A percentile compares a stretch with the other conserved stretches of the same genome.
Evolutionary conservation across 768 basidiomycete genomes (phyloP).

Genomic region (Suillus americanus): DNA sequence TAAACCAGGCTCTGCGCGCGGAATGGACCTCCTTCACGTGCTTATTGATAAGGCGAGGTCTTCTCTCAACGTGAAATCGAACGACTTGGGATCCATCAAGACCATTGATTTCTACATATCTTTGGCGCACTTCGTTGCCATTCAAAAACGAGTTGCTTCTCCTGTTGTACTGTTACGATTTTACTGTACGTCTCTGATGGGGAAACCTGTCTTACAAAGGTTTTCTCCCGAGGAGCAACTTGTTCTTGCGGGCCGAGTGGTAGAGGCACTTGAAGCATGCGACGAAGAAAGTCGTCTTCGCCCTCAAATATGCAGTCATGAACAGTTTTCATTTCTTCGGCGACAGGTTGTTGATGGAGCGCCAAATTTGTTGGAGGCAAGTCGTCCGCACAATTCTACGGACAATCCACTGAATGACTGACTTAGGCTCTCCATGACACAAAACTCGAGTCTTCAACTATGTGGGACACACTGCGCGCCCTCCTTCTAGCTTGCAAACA

Average conservation of each 20-base stretch:
- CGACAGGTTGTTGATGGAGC: conserved; percentile 52
- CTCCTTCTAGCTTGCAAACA: conserved; percentile 22
- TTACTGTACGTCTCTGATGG: conserved; percentile 43
- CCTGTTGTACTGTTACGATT: conserved; percentile 51
- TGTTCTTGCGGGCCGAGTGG: conserved; percentile 46
- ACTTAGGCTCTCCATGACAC: conserved; percentile 21
- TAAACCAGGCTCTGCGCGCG: conserved; percentile 32
- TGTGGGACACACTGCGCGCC: conserved; percentile 25
- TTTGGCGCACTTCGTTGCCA: conserved; percentile 42
- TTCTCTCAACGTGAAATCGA: conserved; percentile 31
- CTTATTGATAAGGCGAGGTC: conserved; percentile 38
- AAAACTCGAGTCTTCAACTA: conserved; percentile 21
- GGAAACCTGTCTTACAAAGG: conserved; percentile 48
- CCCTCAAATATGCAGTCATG: conserved; percentile 24
- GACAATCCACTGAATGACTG: conserved; percentile 7
- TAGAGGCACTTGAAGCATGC: conserved; percentile 42
- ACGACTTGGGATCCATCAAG: conserved; percentile 33
- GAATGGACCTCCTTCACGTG: conserved; percentile 39
- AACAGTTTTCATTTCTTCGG: conserved; percentile 37
- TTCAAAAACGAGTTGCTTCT: conserved; percentile 41
- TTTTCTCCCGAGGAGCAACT: conserved; percentile 43
- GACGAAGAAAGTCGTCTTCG: conserved; percentile 28
- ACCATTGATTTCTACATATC: conserved; percentile 45
- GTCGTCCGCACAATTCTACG: conserved; percentile 15
- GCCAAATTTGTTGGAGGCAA: conserved; percentile 45